Evolutionary conservation across 192 early-diverging fungal genomes (phyloP).

Genomic region (Chytriomyces hyalinus): DNA sequence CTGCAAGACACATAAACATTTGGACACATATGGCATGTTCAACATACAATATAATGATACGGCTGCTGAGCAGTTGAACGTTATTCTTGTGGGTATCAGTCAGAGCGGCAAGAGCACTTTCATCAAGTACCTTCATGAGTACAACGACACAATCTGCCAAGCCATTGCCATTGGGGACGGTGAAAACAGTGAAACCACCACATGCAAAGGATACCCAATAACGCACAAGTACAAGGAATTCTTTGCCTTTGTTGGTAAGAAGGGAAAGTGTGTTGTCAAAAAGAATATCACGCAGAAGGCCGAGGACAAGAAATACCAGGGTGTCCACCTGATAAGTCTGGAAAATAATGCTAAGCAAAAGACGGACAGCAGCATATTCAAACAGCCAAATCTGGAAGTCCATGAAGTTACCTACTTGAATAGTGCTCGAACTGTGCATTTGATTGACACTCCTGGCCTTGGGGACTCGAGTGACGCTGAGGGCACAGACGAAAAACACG

Average conservation of each 20-base stretch:
- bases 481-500: conserved; percentile 2
- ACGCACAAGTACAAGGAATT: conserved; percentile 10
- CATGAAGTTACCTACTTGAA: conserved; percentile 4
- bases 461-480: conserved; percentile 2
- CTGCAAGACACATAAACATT: too few species aligned
- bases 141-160: neutral
- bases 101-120: conserved; percentile 15
- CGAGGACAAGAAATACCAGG: too few species aligned
- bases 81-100: conserved; percentile 1
- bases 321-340: too few species aligned
- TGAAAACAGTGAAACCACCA: neutral
- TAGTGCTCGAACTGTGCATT: neutral
- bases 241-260: neutral
- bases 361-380: neutral
- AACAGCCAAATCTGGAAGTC: conserved; percentile 13
- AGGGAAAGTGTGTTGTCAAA: neutral
- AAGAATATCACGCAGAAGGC: neutral
- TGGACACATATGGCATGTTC: too few species aligned
- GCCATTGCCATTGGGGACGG: neutral
- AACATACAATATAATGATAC: too few species aligned
- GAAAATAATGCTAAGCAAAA: too few species aligned
- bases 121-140: conserved; percentile 19
- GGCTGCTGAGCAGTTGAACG: neutral
- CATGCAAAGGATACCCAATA: neutral
- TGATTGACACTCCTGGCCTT: conserved; percentile 16